A percentile compares a stretch with the other conserved stretches of the same genome.
phyloP scores from a whole-genome alignment of 352 stramenopile species.

The Blastocystis sp. region DNA sequence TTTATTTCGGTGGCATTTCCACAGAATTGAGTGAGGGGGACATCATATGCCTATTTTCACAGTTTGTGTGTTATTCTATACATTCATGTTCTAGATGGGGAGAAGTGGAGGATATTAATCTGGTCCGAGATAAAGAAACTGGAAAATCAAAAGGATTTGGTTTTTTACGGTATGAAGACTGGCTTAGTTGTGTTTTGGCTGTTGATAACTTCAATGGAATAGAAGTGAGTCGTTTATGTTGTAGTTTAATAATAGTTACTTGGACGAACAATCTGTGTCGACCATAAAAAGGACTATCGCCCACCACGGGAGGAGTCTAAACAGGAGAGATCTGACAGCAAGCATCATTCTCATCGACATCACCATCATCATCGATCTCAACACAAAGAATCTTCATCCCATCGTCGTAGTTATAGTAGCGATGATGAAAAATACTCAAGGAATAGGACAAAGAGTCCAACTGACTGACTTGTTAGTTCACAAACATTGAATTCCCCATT shows the following conservation, averaged over 20 bases:
- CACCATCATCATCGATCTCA: slow-evolving; percentile 21
- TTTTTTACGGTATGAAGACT: slow-evolving; percentile 83
- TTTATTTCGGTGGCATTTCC: slow-evolving; percentile 78
- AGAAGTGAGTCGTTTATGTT: not conserved
- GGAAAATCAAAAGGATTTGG: slow-evolving; percentile 82
- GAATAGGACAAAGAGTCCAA: slow-evolving; percentile 2
- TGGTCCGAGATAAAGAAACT: slow-evolving; percentile 80
- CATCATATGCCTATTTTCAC: slow-evolving; percentile 81
- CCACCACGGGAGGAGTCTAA: slow-evolving; percentile 51
- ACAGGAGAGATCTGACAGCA: not conserved
- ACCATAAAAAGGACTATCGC: slow-evolving; percentile 61
- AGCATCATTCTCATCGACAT: not conserved
- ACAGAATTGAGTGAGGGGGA: slow-evolving; percentile 81
- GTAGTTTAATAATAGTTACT: slow-evolving; percentile 42
- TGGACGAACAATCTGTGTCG: slow-evolving; percentile 24
- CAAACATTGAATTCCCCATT: not conserved
- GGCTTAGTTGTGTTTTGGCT: slow-evolving; percentile 79
- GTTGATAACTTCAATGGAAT: slow-evolving; percentile 82
- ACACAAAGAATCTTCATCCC: not conserved
- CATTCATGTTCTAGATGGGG: slow-evolving; percentile 69
- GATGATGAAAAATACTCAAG: not conserved
- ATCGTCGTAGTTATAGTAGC: not conserved
- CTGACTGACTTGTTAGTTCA: slow-evolving; percentile 4
- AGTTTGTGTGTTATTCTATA: slow-evolving; percentile 71
- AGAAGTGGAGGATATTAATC: slow-evolving; percentile 82